A percentile compares a stretch with the other conserved stretches of the same genome.
Conservation (phyloP, 768 basidiomycete species). For the Phylloporus sp. region DNA sequence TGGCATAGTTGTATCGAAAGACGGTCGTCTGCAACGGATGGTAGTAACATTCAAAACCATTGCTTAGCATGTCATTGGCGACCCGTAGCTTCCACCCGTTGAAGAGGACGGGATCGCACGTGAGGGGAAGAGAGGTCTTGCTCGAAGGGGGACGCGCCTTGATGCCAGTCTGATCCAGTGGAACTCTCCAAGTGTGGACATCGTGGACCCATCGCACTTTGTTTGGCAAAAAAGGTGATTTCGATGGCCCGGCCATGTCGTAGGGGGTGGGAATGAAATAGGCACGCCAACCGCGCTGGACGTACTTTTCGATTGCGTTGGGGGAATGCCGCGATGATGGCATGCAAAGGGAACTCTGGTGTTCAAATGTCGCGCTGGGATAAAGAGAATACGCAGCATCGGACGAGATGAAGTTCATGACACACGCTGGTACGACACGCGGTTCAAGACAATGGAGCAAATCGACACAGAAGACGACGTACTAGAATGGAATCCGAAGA, state of each 20-base stretch:
- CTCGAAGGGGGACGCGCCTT: conserved; percentile 9
- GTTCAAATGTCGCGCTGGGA: conserved; percentile 38
- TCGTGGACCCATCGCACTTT: conserved; percentile 32
- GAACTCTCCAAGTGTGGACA: conserved; percentile 26
- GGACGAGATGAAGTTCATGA: conserved; percentile 38
- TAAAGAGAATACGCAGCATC: conserved; percentile 39
- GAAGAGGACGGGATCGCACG: conserved; percentile 12
- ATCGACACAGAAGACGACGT: conserved; percentile 8
- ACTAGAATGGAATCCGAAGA: conserved; percentile 49
- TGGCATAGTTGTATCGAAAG: conserved; percentile 25
- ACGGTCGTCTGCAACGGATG: conserved; percentile 13
- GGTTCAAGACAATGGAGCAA: conserved; percentile 9
- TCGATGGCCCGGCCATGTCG: neutral
- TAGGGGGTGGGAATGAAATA: conserved; percentile 3
- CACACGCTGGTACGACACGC: conserved; percentile 1
- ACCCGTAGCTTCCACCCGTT: conserved; percentile 17
- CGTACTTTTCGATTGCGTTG: conserved; percentile 31
- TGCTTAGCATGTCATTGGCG: accelerated
- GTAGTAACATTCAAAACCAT: neutral
- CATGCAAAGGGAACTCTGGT: conserved; percentile 24
- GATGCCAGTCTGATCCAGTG: conserved; percentile 21
- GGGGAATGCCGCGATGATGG: conserved; percentile 2
- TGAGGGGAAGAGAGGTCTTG: conserved; percentile 8
- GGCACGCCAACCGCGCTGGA: conserved; percentile 30
- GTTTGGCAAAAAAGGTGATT: conserved; percentile 17